These are phyloP conservation scores for Crucibulum laeve DNA, from an alignment of 768 basidiomycete species.

Conservation along the genomic window DNA sequence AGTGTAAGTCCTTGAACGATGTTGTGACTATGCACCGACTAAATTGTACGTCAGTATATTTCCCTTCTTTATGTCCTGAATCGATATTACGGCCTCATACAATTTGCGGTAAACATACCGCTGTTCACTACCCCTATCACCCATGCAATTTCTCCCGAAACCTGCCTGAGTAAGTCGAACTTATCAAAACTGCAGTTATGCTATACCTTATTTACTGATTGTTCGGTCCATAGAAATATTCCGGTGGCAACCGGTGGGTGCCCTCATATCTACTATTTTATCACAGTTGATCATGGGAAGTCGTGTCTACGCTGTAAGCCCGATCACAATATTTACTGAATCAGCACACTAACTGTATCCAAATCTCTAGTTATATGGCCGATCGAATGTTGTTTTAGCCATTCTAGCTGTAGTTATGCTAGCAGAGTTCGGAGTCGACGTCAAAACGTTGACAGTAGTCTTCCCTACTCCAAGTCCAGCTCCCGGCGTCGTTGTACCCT, in stretches of 20 bases:
- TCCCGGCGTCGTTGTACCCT: conserved; percentile 12
- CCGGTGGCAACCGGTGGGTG: conserved; percentile 18
- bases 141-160: conserved; percentile 8
- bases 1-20: conserved; percentile 9
- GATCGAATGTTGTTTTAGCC: conserved; percentile 9
- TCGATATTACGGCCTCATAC: conserved; percentile 19
- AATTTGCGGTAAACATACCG: conserved; percentile 9
- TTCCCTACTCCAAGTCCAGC: conserved; percentile 9
- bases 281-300: conserved; percentile 19
- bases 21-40: background rate
- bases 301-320: conserved; percentile 18
- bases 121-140: conserved; percentile 13
- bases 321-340: background rate
- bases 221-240: conserved; percentile 12
- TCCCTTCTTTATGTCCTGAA: conserved; percentile 15
- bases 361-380: conserved; percentile 12
- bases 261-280: conserved; percentile 17
- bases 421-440: conserved; percentile 13
- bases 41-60: conserved; percentile 8
- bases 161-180: conserved; percentile 12
- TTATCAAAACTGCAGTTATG: background rate
- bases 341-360: background rate
- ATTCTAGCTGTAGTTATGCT: conserved; percentile 10
- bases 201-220: background rate
- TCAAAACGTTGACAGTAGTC: conserved; percentile 11